These are phyloP conservation scores for Diaporthe citri DNA, from an alignment of 2,329 filamentous ascomycete genomes.

Conservation along the genomic window DNA sequence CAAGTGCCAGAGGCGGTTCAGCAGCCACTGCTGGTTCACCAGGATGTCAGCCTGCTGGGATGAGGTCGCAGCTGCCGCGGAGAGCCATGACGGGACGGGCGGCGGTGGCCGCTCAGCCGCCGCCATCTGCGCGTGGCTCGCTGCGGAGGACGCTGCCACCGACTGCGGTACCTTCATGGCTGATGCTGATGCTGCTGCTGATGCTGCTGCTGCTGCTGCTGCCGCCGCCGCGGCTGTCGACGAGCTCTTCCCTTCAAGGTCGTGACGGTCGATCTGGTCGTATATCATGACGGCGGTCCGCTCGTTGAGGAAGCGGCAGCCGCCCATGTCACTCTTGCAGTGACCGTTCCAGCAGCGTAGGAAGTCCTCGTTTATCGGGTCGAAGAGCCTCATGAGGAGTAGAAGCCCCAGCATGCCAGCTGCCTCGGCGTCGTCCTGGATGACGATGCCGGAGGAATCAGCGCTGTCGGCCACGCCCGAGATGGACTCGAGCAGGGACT, in stretches of 20 bases:
- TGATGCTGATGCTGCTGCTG: not conserved
- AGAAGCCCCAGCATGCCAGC: slow-evolving; percentile 35
- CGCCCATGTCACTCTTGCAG: slow-evolving; percentile 29
- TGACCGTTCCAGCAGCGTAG: slow-evolving; percentile 35
- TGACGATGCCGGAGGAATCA: slow-evolving; percentile 30
- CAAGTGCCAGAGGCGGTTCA: slow-evolving; percentile 33
- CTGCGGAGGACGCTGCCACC: not conserved
- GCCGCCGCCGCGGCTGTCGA: not conserved
- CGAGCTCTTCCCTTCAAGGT: not conserved
- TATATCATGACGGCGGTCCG: slow-evolving; percentile 29
- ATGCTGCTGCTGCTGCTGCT: not conserved
- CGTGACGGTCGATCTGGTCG: slow-evolving; percentile 26
- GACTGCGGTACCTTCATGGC: not conserved
- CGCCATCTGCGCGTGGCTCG: not conserved
- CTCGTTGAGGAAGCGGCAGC: slow-evolving; percentile 32
- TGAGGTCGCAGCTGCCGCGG: slow-evolving; percentile 3
- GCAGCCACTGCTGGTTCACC: slow-evolving; percentile 36
- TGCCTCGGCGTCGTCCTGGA: slow-evolving; percentile 34
- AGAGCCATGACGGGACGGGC: slow-evolving; percentile 19
- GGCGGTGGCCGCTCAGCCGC: slow-evolving; percentile 6
- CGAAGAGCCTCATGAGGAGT: slow-evolving; percentile 34
- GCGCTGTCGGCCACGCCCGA: slow-evolving; percentile 28
- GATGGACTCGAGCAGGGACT: slow-evolving; percentile 28
- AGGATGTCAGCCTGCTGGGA: slow-evolving; percentile 35
- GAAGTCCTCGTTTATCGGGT: slow-evolving; percentile 34